A percentile compares a stretch with the other conserved stretches of the same genome.
These are phyloP conservation scores for Aspergillus bertholletiae DNA, from an alignment of 495 filamentous ascomycete genomes.

Conservation along the genomic window DNA sequence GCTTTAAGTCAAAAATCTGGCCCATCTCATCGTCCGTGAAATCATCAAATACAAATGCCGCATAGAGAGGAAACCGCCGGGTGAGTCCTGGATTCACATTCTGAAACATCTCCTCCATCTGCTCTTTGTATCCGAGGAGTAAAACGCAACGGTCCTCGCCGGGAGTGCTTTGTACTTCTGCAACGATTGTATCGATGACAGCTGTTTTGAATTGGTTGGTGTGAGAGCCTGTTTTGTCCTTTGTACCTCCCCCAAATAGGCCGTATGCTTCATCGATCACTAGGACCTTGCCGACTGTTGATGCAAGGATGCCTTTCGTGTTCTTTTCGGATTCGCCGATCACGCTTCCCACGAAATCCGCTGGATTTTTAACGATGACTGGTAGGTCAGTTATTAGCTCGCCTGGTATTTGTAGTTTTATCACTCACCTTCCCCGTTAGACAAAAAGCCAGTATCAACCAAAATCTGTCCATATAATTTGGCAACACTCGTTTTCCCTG, in stretches of 20 bases:
- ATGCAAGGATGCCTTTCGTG: constrained; percentile 67
- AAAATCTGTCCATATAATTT: constrained; percentile 69
- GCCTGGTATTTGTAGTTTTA: too few species aligned
- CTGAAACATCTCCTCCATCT: constrained; percentile 76
- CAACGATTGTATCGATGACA: constrained; percentile 76
- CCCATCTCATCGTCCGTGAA: constrained; percentile 57
- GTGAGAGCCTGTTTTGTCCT: constrained; percentile 12
- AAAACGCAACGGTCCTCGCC: constrained; percentile 78
- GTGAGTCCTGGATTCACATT: constrained; percentile 73
- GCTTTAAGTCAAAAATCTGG: constrained; percentile 51
- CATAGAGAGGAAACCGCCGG: constrained; percentile 62
- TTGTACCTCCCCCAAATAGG: constrained; percentile 34
- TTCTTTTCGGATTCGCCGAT: constrained; percentile 67
- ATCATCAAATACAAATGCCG: constrained; percentile 69
- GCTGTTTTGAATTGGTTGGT: constrained; percentile 59
- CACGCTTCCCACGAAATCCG: constrained; percentile 64
- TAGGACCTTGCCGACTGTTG: constrained; percentile 66
- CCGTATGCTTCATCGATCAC: constrained; percentile 76
- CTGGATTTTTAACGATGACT: constrained; percentile 67
- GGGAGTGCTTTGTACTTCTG: constrained; percentile 72
- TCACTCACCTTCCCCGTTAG: constrained; percentile 60
- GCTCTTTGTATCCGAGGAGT: constrained; percentile 72
- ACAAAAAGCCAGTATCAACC: constrained; percentile 56
- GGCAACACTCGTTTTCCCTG: constrained; percentile 74
- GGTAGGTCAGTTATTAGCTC: not conserved